Conservation (phyloP, 140 eudicot genomes). For the Flaveria floridana region DNA sequence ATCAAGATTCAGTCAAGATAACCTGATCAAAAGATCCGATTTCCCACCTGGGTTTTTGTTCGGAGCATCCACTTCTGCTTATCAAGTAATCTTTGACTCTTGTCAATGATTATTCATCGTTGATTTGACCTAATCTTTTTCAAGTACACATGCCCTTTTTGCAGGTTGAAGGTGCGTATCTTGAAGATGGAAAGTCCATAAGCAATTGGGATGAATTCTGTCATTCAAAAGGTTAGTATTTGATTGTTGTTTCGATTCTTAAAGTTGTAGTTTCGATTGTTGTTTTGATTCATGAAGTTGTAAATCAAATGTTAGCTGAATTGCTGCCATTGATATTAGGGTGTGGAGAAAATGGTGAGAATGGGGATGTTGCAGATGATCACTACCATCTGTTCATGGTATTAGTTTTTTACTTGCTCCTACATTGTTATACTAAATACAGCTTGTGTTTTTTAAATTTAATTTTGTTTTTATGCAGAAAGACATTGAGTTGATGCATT, state of each 20-base stretch:
- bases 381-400: slow-evolving; percentile 82
- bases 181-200: slow-evolving; percentile 79
- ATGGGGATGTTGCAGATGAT: slow-evolving; percentile 67
- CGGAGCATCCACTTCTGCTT: slow-evolving; percentile 85
- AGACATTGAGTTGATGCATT: slow-evolving; percentile 68
- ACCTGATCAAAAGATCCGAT: slow-evolving; percentile 52
- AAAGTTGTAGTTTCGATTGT: background rate
- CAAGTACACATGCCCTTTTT: slow-evolving; percentile 4
- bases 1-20: slow-evolving; percentile 19
- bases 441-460: background rate
- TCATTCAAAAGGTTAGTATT: slow-evolving; percentile 41
- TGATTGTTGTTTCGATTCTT: background rate
- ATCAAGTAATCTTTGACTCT: slow-evolving; percentile 46
- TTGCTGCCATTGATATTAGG: slow-evolving; percentile 25
- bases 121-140: background rate
- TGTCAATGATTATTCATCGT: background rate
- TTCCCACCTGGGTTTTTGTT: slow-evolving; percentile 73
- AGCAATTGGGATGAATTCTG: slow-evolving; percentile 74
- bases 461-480: slow-evolving; percentile 41
- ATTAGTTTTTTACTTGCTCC: slow-evolving; percentile 16
- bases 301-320: background rate
- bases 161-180: slow-evolving; percentile 72
- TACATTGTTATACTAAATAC: background rate
- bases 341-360: slow-evolving; percentile 43
- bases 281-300: slow-evolving; percentile 1